A percentile compares a stretch with the other conserved stretches of the same genome.
These are phyloP conservation scores for Citrullus amarus DNA, from an alignment of 306 rosid genomes.

Conservation along the genomic window DNA sequence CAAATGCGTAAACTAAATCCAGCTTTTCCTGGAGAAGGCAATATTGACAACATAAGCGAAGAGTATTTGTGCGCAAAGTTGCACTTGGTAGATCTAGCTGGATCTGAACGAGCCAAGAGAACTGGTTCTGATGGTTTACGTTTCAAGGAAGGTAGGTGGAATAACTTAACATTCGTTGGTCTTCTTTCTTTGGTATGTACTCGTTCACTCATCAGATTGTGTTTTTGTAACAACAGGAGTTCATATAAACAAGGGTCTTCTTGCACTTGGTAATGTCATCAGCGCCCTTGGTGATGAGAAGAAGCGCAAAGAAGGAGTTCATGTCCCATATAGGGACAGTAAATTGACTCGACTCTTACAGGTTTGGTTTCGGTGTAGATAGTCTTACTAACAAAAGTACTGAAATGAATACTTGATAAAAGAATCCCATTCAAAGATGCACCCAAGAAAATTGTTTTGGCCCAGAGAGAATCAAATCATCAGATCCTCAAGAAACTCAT, in stretches of 20 bases:
- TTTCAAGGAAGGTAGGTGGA: constrained; percentile 77
- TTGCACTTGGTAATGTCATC: constrained; percentile 97
- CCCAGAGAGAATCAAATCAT: background rate
- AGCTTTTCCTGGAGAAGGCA: constrained; percentile 29
- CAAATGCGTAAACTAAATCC: constrained; percentile 70
- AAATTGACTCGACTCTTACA: constrained; percentile 97
- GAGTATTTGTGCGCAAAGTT: constrained; percentile 92
- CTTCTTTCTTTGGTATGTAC: background rate
- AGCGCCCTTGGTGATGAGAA: constrained; percentile 99
- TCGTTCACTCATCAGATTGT: constrained; percentile 11
- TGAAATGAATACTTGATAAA: background rate
- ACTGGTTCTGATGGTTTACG: constrained; percentile 99
- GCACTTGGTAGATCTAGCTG: constrained; percentile 98
- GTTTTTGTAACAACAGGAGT: constrained; percentile 50
- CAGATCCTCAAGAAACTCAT: background rate
- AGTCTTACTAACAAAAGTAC: constrained; percentile 1
- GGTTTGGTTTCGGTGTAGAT: constrained; percentile 35
- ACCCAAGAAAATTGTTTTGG: background rate
- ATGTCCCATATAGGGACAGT: constrained; percentile 97
- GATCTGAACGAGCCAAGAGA: constrained; percentile 98
- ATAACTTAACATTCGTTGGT: constrained; percentile 6
- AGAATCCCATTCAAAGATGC: background rate
- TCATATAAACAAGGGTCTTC: constrained; percentile 96
- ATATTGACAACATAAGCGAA: constrained; percentile 47
- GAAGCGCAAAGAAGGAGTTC: constrained; percentile 91